Base-by-base conservation (phyloP, 176 grass and related monocot species). In the Bromus sterilis region DNA sequence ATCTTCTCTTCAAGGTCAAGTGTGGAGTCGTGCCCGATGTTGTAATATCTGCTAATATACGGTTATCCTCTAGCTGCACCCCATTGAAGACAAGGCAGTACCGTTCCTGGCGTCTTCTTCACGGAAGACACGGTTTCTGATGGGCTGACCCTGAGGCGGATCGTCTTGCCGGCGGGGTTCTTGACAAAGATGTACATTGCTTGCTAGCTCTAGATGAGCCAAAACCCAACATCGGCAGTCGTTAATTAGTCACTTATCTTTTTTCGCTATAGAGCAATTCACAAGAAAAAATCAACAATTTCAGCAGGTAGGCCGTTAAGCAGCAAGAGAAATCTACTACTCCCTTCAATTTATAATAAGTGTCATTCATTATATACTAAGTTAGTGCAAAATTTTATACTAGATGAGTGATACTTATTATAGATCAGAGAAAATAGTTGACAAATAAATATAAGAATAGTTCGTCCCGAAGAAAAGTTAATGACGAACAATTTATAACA, bases 131-230 rank as follows among this genome's bases (percentile, higher is more conserved):
- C 10, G 43, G 77, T 67, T 66, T 80, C 77, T 53, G 61, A 37
- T 37, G 42, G 61, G 6, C 51, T 21, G 31, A 48, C 77, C 21
- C 1, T 53, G n/a, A 80, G 61, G 32, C 61, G 5, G 42, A 80
- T 80, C 53, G 61, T 80, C 61, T 30, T 67, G 4, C 77, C 61
- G 1, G 61, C 36, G 21, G 78, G 14, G 8, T 5, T 80, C 13
- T 48, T 80, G 61, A 80, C 78, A 28, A 53, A 67, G 78, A 80
- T 9, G 2, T 53, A n/a, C 78, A 80, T n/a, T n/a, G n/a, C 53
- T 62, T n/a, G n/a, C n/a, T n/a, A n/a, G n/a, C n/a, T n/a, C 12
- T 67, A 43, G 53, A 51, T 7, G 13, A 67, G 31, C 0, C 51
- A 14, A 43, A 2, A 36, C 18, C 16, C n/a, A n/a, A n/a, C n/a